Evolutionary conservation across 208 protist species (phyloP), one percentile per base, ranked within the genome.

Genomic region (Leishmania tropica): DNA sequence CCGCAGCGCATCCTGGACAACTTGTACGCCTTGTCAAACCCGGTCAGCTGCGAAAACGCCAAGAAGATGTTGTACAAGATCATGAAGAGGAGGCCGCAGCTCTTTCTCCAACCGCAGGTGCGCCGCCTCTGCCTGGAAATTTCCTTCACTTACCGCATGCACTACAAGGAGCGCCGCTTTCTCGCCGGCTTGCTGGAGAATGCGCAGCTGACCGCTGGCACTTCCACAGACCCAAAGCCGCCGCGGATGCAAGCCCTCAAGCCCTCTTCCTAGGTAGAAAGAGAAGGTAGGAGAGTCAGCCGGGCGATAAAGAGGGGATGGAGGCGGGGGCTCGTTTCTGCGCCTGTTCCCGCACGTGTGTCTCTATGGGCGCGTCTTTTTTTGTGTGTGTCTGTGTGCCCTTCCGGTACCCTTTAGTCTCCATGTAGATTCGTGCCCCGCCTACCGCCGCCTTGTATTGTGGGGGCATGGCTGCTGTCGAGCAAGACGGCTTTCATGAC

Each of bases 91-190:
- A 81, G 91, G 65, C 92, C 93, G 31, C 83, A 90, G 15, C 28
- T 92, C 24, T 98, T 98, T 80, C 53, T 92, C 13, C 88, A 94
- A 19, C 87, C 90, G 37, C 35, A 78, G 60, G 87, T 94, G 71
- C 88, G 89, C 64, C 77, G 81, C n/a, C 79, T 96, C 47, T 89
- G 88, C 75, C 86, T 96, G 58, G 89, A 93, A 1, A 85, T 84
- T 1, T 81, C 84, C 47, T 78, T 81, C 31, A 90, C 85, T n/a
- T 95, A 92, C 86, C 91, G 89, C 42, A 91, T 98, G 92, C 88
- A 91, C 31, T 88, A 93, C 73, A 88, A 79, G 40, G 93, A 98
- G 85, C 88, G 95, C n/a, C 94, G 95, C 64, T 98, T 96, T 70
- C 86, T 98, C 31, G 90, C 90, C 5, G 90, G 94, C 65, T 65